A percentile compares a stretch with the other conserved stretches of the same genome.
These are phyloP conservation scores for Umbelopsis sp. DNA, from an alignment of 192 early-diverging fungal species.

Conservation along the genomic window DNA sequence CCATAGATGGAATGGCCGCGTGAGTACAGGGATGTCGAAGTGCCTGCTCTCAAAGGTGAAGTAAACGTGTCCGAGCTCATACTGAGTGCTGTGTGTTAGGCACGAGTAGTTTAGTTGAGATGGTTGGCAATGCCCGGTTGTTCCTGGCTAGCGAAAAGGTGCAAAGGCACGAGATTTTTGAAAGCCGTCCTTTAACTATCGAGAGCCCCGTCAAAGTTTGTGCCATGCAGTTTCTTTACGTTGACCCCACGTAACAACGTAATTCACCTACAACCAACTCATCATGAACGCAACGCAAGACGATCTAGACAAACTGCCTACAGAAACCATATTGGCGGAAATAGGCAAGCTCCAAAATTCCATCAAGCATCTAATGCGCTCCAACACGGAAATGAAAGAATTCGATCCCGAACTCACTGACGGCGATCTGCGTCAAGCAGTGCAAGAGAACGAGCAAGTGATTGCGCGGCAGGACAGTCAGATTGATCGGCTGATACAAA, in stretches of 20 bases:
- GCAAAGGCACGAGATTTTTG: too few relatives aligned
- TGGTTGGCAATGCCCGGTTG: too few relatives aligned
- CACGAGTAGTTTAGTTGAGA: too few relatives aligned
- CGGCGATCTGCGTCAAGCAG: conserved; percentile 37
- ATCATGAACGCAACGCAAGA: neutral
- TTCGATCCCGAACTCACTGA: conserved; percentile 40
- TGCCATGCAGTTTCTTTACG: neutral
- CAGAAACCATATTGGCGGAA: conserved; percentile 38
- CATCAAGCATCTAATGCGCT: conserved; percentile 39
- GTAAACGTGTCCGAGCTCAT: conserved; percentile 14
- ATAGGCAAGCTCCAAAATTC: conserved; percentile 46
- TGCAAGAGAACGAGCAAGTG: conserved; percentile 41
- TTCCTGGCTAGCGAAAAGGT: too few relatives aligned
- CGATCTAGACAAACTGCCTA: conserved; percentile 30
- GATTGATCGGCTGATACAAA: conserved; percentile 26
- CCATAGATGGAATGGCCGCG: conserved; percentile 68
- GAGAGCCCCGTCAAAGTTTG: too few relatives aligned
- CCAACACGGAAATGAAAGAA: conserved; percentile 43
- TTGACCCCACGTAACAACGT: too few relatives aligned
- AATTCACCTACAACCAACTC: neutral
- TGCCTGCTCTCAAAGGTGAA: neutral
- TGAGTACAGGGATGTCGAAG: conserved; percentile 7
- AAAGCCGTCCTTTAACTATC: too few relatives aligned
- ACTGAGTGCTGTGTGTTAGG: neutral
- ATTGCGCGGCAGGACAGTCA: conserved; percentile 37